Conservation (phyloP, 345 rosid genomes). For the Microcos paniculata region DNA sequence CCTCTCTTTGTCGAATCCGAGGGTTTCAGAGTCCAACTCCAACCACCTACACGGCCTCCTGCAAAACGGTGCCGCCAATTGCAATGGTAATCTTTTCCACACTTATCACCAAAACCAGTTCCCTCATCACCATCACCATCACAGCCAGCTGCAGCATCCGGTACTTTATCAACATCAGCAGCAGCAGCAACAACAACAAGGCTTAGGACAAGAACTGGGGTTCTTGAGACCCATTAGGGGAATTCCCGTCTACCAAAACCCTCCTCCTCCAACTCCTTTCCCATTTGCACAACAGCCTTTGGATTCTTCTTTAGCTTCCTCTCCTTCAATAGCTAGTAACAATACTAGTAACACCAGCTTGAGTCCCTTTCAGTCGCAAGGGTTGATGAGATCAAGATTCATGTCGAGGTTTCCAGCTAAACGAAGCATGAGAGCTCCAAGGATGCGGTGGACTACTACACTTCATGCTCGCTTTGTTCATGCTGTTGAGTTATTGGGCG, state of each 20-base stretch:
- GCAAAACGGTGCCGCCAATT: constrained; percentile 26
- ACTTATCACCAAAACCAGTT: constrained; percentile 38
- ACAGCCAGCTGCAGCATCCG: constrained; percentile 29
- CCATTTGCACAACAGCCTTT: constrained; percentile 43
- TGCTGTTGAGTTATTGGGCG: constrained; percentile 97
- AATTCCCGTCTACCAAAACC: constrained; percentile 73
- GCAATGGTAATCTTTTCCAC: constrained; percentile 34
- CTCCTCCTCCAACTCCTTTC: constrained; percentile 39
- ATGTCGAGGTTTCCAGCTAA: constrained; percentile 63
- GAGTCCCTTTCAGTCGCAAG: constrained; percentile 46
- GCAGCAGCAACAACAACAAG: constrained; percentile 40
- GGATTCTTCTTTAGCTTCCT: constrained; percentile 39
- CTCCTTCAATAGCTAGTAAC: constrained; percentile 32
- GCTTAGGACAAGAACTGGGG: constrained; percentile 58
- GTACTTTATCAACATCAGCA: constrained; percentile 41
- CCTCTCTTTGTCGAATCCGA: constrained; percentile 68
- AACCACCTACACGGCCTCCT: constrained; percentile 32
- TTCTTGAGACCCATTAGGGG: constrained; percentile 88
- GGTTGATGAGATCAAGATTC: constrained; percentile 64
- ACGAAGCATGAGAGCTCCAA: constrained; percentile 63
- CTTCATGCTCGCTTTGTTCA: constrained; percentile 98
- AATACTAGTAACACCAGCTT: constrained; percentile 25
- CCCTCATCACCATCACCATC: constrained; percentile 32
- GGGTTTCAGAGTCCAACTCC: constrained; percentile 38
- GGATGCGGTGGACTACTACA: constrained; percentile 98